These are phyloP conservation scores for Hibiscus tridactylites DNA, from an alignment of 345 rosid species.

Conservation along the genomic window DNA sequence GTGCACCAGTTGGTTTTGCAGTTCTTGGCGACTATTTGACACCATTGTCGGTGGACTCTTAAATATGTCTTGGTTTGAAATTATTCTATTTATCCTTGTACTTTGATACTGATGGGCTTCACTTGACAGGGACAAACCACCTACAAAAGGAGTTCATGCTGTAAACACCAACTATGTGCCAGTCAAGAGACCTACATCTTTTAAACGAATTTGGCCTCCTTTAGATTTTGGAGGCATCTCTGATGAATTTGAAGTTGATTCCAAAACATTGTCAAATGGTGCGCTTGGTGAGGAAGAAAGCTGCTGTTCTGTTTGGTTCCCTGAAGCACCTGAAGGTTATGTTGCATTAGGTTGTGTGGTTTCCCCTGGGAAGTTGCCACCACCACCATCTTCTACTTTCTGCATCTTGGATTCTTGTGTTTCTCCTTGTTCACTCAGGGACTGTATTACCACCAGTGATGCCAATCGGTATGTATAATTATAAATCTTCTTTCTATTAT, in stretches of 20 bases:
- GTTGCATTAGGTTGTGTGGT: slow-evolving; percentile 86
- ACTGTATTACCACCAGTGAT: slow-evolving; percentile 62
- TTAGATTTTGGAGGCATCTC: slow-evolving; percentile 30
- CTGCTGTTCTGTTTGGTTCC: slow-evolving; percentile 79
- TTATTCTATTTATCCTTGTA: slow-evolving; percentile 4
- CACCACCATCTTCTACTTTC: slow-evolving; percentile 56
- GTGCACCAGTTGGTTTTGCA: slow-evolving; percentile 93
- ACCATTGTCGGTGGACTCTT: slow-evolving; percentile 56
- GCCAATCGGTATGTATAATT: slow-evolving; percentile 45
- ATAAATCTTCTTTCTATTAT: slow-evolving; percentile 14
- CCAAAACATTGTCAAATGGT: slow-evolving; percentile 14
- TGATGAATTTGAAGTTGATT: slow-evolving; percentile 19
- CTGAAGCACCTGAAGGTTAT: slow-evolving; percentile 86
- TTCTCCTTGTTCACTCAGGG: slow-evolving; percentile 84
- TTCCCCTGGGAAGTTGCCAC: slow-evolving; percentile 55
- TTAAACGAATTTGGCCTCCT: slow-evolving; percentile 68
- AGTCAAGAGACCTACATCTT: slow-evolving; percentile 76
- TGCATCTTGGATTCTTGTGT: slow-evolving; percentile 75
- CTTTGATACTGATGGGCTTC: slow-evolving; percentile 15
- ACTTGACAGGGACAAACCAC: slow-evolving; percentile 88
- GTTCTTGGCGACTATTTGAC: slow-evolving; percentile 92
- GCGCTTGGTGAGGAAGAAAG: slow-evolving; percentile 20
- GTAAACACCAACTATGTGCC: slow-evolving; percentile 70
- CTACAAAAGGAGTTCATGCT: slow-evolving; percentile 85
- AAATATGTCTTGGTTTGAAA: slow-evolving; percentile 3